A percentile compares a stretch with the other conserved stretches of the same genome.
Evolutionary conservation across 176 grass and related monocot genomes (phyloP).

Genomic region (Carex scoparia): DNA sequence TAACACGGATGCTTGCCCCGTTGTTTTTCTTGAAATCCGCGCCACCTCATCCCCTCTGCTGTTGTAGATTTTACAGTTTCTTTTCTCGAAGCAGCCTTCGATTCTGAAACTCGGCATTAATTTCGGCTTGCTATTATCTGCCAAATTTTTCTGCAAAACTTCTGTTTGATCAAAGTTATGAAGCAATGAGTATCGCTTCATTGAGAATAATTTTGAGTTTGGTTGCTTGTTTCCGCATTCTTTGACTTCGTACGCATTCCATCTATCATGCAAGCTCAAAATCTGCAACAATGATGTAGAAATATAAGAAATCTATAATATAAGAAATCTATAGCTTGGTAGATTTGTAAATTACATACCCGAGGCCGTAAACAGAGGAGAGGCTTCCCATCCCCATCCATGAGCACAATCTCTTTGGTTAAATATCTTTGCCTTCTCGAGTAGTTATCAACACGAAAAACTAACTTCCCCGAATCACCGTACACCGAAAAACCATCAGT

Average conservation of each 20-base stretch:
- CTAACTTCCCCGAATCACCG: not conserved
- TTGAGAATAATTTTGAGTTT: conserved; percentile 45
- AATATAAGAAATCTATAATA: not conserved
- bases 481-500: conserved; percentile 41
- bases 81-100: conserved; percentile 52
- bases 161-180: conserved; percentile 45
- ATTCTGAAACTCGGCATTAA: conserved; percentile 31
- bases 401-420: conserved; percentile 6
- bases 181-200: conserved; percentile 45
- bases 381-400: not conserved
- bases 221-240: conserved; percentile 10
- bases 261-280: conserved; percentile 61
- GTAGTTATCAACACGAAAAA: conserved; percentile 5
- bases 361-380: not conserved
- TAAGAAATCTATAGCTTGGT: not conserved
- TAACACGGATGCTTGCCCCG: conserved; percentile 3
- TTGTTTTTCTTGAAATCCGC: conserved; percentile 19
- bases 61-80: conserved; percentile 50
- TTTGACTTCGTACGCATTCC: conserved; percentile 54
- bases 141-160: conserved; percentile 29
- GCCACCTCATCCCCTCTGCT: conserved; percentile 48
- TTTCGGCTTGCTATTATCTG: not conserved
- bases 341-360: not conserved
- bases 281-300: conserved; percentile 31
- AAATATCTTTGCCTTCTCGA: not conserved